A percentile compares a stretch with the other conserved stretches of the same genome.
phyloP scores from a whole-genome alignment of 495 filamentous ascomycete genomes.

The Cercophora scortea region DNA sequence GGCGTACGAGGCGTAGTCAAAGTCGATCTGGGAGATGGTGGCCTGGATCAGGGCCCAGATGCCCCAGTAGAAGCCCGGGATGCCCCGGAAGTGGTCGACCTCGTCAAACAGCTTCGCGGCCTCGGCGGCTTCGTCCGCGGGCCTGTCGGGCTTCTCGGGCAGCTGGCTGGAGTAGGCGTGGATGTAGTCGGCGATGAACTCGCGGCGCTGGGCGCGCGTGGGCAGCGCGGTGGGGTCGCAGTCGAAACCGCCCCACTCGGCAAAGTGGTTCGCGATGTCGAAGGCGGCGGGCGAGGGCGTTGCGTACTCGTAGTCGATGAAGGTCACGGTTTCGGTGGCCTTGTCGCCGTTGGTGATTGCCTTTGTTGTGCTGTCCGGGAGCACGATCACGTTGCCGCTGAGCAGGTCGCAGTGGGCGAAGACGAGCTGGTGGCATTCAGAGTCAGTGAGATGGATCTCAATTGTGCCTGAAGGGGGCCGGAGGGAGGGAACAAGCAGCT shows the following conservation, averaged over 20 bases:
- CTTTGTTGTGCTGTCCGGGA: slow-evolving; percentile 38
- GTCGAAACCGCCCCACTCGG: slow-evolving; percentile 95
- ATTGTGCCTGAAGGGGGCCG: no score
- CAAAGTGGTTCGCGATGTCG: slow-evolving; percentile 98
- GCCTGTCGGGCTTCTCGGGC: slow-evolving; percentile 16
- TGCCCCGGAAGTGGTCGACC: slow-evolving; percentile 79
- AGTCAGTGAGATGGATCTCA: no score
- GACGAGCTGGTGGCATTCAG: slow-evolving; percentile 51
- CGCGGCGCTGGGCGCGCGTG: slow-evolving; percentile 64
- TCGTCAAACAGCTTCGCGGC: slow-evolving; percentile 56
- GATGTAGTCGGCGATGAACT: slow-evolving; percentile 81
- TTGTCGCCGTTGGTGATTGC: slow-evolving; percentile 20
- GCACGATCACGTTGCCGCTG: slow-evolving; percentile 87
- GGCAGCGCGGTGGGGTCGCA: slow-evolving; percentile 85
- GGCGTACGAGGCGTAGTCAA: slow-evolving; percentile 91
- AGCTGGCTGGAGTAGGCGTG: slow-evolving; percentile 42
- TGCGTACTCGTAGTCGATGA: slow-evolving; percentile 98
- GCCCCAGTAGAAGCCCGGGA: slow-evolving; percentile 86
- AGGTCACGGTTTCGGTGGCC: slow-evolving; percentile 53
- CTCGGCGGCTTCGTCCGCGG: slow-evolving; percentile 52
- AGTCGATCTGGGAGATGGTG: slow-evolving; percentile 90
- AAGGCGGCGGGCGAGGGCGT: slow-evolving; percentile 94
- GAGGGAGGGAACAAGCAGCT: slow-evolving; percentile 21
- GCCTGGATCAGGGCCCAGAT: slow-evolving; percentile 97
- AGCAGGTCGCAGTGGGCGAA: slow-evolving; percentile 95